These are phyloP conservation scores for Fusarium phyllophilum DNA, from an alignment of 2,329 filamentous ascomycete species.

Conservation along the genomic window DNA sequence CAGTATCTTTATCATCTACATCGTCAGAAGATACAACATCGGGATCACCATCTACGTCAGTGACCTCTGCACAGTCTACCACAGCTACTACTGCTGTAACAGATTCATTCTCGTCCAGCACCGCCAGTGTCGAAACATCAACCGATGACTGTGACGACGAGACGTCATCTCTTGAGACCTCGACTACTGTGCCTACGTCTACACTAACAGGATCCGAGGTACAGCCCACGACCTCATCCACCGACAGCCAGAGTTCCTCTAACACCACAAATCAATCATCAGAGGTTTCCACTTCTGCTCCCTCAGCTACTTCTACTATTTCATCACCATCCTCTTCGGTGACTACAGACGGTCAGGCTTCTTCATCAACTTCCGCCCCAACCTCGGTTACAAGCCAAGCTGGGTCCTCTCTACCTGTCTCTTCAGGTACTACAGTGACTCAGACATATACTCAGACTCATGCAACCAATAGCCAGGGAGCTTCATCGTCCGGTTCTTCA, in stretches of 20 bases:
- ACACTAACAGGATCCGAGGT: not conserved
- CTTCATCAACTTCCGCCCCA: not conserved
- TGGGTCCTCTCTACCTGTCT: not conserved
- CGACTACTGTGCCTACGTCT: not conserved
- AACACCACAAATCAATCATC: no score
- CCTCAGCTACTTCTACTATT: not conserved
- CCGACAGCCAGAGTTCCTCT: not conserved
- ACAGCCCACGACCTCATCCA: not conserved
- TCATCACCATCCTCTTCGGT: not conserved
- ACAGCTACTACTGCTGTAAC: not conserved
- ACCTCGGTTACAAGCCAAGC: not conserved
- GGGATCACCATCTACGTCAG: not conserved
- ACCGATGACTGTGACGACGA: not conserved
- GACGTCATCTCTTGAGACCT: not conserved
- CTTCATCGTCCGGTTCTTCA: accelerated
- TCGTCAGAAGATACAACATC: not conserved
- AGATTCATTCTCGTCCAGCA: accelerated
- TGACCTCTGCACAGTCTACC: not conserved
- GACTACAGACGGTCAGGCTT: not conserved
- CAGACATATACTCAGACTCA: not conserved
- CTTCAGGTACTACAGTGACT: not conserved
- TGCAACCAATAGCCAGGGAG: not conserved
- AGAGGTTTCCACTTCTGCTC: not conserved
- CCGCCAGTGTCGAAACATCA: not conserved
- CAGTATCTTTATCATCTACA: no score